Percentiles rank a stretch among this genome's conserved stretches.
phyloP scores from a whole-genome alignment of 1,139 yeast genomes.

The Yamadazyma triangularis region DNA sequence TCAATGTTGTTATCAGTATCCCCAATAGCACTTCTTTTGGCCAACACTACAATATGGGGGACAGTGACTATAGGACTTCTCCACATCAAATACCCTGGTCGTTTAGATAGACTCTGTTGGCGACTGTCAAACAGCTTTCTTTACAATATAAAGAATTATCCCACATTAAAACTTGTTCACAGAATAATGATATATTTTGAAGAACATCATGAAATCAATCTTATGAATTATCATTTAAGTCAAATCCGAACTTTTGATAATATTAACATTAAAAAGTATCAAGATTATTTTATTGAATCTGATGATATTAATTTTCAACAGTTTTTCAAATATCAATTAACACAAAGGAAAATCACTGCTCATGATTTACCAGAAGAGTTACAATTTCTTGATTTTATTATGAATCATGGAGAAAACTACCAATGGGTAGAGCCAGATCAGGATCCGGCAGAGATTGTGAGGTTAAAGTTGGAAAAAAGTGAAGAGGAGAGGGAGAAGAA shows the following conservation, averaged over 20 bases:
- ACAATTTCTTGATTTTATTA: constrained; percentile 35
- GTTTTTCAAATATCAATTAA: constrained; percentile 22
- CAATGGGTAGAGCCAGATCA: constrained; percentile 48
- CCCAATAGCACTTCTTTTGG: background rate
- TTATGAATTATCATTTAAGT: constrained; percentile 35
- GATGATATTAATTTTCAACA: constrained; percentile 13
- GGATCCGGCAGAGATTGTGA: constrained; percentile 37
- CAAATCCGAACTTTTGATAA: constrained; percentile 21
- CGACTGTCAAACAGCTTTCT: constrained; percentile 22
- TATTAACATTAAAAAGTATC: constrained; percentile 15
- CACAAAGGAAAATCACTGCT: constrained; percentile 25
- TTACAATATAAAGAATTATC: constrained; percentile 21
- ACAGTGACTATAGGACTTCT: constrained; percentile 1
- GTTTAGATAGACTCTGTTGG: constrained; percentile 31
- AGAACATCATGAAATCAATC: constrained; percentile 36
- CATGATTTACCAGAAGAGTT: constrained; percentile 33
- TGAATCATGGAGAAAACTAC: constrained; percentile 31
- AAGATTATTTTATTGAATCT: constrained; percentile 25
- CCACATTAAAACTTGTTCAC: constrained; percentile 26
- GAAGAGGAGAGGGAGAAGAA: too few relatives aligned
- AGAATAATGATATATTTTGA: constrained; percentile 34
- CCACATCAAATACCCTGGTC: constrained; percentile 12
- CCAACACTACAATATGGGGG: background rate
- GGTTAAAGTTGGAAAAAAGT: too few relatives aligned
- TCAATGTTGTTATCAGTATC: too few relatives aligned